Percentiles rank a stretch among this genome's conserved stretches.
phyloP scores from a whole-genome alignment of 1,284 basidiomycete genomes.

The Puccinia horiana region DNA sequence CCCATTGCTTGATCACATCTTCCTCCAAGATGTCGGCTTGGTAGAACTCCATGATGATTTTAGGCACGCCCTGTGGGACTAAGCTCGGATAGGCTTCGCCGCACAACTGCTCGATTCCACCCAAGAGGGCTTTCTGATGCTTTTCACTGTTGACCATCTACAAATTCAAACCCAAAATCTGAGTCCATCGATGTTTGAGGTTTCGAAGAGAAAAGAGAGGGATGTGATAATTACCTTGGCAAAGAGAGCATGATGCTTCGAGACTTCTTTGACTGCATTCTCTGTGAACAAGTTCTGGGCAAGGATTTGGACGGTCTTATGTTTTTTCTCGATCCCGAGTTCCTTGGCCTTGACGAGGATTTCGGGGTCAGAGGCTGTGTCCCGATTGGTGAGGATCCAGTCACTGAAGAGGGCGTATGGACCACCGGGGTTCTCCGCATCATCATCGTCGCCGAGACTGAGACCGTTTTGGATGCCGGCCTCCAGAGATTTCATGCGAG shows the following conservation, averaged over 20 bases:
- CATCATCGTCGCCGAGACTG: conserved; percentile 65
- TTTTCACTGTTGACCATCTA: conserved; percentile 71
- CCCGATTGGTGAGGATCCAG: conserved; percentile 82
- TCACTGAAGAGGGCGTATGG: conserved; percentile 80
- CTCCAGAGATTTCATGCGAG: conserved; percentile 78
- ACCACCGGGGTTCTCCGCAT: conserved; percentile 79
- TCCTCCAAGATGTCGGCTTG: conserved; percentile 91
- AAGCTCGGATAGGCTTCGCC: conserved; percentile 69
- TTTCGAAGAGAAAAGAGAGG: not conserved
- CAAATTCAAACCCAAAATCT: not conserved
- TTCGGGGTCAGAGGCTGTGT: conserved; percentile 64
- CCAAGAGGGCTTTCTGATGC: conserved; percentile 90
- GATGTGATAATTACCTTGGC: conserved; percentile 69
- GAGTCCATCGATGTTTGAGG: not conserved
- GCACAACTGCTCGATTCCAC: conserved; percentile 80
- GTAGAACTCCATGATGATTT: conserved; percentile 93
- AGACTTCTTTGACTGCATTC: conserved; percentile 73
- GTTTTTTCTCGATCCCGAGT: conserved; percentile 89
- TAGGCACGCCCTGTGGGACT: conserved; percentile 68
- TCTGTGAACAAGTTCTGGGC: conserved; percentile 84
- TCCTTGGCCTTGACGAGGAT: conserved; percentile 89
- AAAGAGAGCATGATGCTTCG: conserved; percentile 73
- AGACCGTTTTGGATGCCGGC: conserved; percentile 65
- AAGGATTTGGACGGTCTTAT: conserved; percentile 83
- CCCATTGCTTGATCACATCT: conserved; percentile 86